A percentile compares a stretch with the other conserved stretches of the same genome.
phyloP scores from a whole-genome alignment of 2,329 filamentous ascomycete species.

The Tolypocladium tundrense region DNA sequence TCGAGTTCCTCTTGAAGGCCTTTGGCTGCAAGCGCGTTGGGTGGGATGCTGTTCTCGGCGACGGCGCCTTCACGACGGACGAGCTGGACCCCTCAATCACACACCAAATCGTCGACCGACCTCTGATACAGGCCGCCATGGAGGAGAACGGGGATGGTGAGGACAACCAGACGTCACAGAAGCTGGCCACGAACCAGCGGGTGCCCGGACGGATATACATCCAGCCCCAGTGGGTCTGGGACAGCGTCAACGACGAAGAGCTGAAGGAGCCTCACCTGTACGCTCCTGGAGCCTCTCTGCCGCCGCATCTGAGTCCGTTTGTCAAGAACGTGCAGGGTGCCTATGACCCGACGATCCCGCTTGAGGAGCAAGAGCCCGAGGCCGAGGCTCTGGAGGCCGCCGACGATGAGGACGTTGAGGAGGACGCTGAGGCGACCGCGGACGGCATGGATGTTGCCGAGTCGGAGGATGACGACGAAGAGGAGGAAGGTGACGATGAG shows the following conservation, averaged over 20 bases:
- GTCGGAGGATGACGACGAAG: constrained; percentile 37
- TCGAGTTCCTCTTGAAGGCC: constrained; percentile 86
- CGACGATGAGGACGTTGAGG: constrained; percentile 47
- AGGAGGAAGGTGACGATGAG: constrained; percentile 36
- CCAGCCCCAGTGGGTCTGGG: constrained; percentile 98
- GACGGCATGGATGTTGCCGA: constrained; percentile 52
- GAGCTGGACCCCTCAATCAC: constrained; percentile 85
- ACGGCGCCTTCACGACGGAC: constrained; percentile 83
- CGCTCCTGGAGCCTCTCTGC: constrained; percentile 77
- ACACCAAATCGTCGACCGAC: constrained; percentile 91
- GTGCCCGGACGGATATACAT: constrained; percentile 89
- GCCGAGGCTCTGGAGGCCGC: constrained; percentile 68
- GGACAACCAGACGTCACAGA: constrained; percentile 53
- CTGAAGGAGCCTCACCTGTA: constrained; percentile 81
- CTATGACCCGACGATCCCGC: constrained; percentile 80
- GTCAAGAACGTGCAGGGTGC: constrained; percentile 77
- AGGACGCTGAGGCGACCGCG: constrained; percentile 54
- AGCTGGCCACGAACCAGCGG: constrained; percentile 52
- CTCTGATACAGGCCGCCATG: constrained; percentile 53
- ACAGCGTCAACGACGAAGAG: constrained; percentile 86
- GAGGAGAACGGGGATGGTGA: constrained; percentile 39
- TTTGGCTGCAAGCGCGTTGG: constrained; percentile 95
- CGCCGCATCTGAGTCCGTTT: constrained; percentile 93
- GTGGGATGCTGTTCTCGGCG: constrained; percentile 85
- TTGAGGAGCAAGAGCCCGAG: constrained; percentile 82